Evolutionary conservation across 352 stramenopile genomes (phyloP), one percentile per base, ranked within the genome.

Genomic region (Globisporangium uncinulatum): DNA sequence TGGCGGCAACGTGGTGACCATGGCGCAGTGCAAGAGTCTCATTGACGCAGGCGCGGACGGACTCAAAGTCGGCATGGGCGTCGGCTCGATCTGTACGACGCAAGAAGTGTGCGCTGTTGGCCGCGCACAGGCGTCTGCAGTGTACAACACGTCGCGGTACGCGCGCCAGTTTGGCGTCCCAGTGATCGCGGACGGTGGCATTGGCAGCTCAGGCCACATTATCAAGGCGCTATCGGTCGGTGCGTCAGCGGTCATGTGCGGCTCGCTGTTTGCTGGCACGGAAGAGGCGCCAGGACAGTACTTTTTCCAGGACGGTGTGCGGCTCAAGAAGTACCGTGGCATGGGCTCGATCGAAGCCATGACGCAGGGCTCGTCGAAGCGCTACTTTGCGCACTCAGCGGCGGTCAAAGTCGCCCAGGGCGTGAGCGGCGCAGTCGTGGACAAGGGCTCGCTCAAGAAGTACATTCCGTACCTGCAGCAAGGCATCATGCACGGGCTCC

Each of bases 341-440:
- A 99, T 99, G 98, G 97, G 97, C 54, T 99, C 93, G 55, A 91
- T 99, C 29, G 98, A 99, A 73, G 97, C 98, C 48, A 99, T 99
- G 97, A 92, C 81, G 20, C 96, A 99, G 67, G 97, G 97, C 31
- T 97, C 87, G 34, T 94, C 82, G 54, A 97, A 97, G 79, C 86
- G 92, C 42, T 97, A 97, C 79, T 97, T 97, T 67, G 86, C 82
- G 17, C 80, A 88, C 52, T 74, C 84, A 54, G 88, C 90, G 17
- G 77, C 85, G 9, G 93, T 99, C 61, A 99, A 99, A 82, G 97
- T 99, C 11, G 98, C 97, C 1, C 98, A 99, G 79, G 98, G 98
- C 62, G 98, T 99, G 37, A 98, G 91, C 64, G 98, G 98, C 42
- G 87, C 96, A 24, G 98, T 99, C 39, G 95, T 99, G 15, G 98